Conservation (phyloP, 2,329 filamentous ascomycete genomes). For the Akanthomyces muscarius region DNA sequence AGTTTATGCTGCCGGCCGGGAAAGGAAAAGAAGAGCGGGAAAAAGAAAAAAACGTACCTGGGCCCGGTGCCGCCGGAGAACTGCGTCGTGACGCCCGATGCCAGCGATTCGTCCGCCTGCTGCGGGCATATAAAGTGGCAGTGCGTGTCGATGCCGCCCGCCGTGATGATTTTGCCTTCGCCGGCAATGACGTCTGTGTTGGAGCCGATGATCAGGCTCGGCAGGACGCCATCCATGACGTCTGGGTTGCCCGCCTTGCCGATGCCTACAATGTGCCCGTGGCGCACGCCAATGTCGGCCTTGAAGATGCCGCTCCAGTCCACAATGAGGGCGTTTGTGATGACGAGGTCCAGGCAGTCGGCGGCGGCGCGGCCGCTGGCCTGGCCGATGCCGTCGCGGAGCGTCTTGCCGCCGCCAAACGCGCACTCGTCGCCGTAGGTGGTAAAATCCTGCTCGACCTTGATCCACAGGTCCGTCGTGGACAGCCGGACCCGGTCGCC, state of each 20-base stretch:
- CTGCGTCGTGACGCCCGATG: constrained; percentile 85
- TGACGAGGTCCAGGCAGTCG: constrained; percentile 75
- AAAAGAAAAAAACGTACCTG: constrained; percentile 45
- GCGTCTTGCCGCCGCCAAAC: constrained; percentile 90
- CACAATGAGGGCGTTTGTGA: constrained; percentile 84
- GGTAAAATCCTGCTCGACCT: constrained; percentile 81
- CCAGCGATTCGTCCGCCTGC: constrained; percentile 76
- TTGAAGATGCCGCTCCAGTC: constrained; percentile 95
- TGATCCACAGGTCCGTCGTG: constrained; percentile 82
- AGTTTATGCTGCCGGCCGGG: too few species aligned
- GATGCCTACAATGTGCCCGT: constrained; percentile 80
- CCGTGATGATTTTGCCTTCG: constrained; percentile 86
- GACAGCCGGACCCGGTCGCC: constrained; percentile 82
- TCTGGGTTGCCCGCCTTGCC: constrained; percentile 99
- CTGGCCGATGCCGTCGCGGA: constrained; percentile 94
- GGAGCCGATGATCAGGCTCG: constrained; percentile 75
- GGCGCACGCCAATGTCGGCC: constrained; percentile 90
- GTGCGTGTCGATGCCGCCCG: constrained; percentile 84
- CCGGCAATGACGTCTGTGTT: constrained; percentile 90
- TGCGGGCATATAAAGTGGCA: constrained; percentile 96
- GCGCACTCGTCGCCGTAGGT: constrained; percentile 89
- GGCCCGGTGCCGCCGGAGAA: constrained; percentile 88
- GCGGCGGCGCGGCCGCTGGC: constrained; percentile 69
- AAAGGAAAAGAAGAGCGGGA: too few species aligned
- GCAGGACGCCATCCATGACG: constrained; percentile 82